Base-by-base conservation (phyloP, 2,329 filamentous ascomycete genomes). In the Fusarium torreyae region DNA sequence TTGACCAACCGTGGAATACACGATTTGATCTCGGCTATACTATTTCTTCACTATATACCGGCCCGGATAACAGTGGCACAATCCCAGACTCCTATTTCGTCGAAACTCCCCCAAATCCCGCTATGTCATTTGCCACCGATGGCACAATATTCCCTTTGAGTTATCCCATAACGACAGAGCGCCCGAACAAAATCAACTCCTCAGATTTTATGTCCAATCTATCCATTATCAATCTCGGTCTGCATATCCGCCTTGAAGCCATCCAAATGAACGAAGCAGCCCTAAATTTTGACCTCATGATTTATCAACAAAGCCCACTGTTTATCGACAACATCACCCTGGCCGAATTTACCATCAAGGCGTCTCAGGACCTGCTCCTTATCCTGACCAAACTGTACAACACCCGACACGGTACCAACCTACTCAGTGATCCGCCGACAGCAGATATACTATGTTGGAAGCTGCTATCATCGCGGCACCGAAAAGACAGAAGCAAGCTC, bases 391-490 rank as follows among this genome's bases (percentile, higher is more conserved):
- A 10, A 2, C 26, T 57, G 0, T 31, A 40, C 26, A 34, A 31
- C 0, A 53, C 6, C 0, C 26, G 24, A 1, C 7, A 33, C 4
- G 33, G 18, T 3, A 18, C 14, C 13, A 26, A 33, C 1, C 39
- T 53, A 0, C 0, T 53, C 28, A 4, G 9, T 13, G 10, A 31
- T 31, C 11, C 28, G 28, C 28, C 28, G 13, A 31, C 28, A 13
- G 28, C 28, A 31, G 28, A 31, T 11, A 31, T 13, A 31, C 28
- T 31, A 31, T 31, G 2, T 13, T 31, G 4, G 28, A 10, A 31
- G 28, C 4, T 31, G 28, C 28, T 31, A 31, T 31, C 28, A 31
- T 31, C 28, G 10, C 28, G 13, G 28, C 28, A 31, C 28, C 28
- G 28, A 31, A 31, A 31, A 31, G 28, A 31, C 28, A 31, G 28